phyloP scores from a whole-genome alignment of 139 green algal genomes.

The Desmodesmus armatus region DNA sequence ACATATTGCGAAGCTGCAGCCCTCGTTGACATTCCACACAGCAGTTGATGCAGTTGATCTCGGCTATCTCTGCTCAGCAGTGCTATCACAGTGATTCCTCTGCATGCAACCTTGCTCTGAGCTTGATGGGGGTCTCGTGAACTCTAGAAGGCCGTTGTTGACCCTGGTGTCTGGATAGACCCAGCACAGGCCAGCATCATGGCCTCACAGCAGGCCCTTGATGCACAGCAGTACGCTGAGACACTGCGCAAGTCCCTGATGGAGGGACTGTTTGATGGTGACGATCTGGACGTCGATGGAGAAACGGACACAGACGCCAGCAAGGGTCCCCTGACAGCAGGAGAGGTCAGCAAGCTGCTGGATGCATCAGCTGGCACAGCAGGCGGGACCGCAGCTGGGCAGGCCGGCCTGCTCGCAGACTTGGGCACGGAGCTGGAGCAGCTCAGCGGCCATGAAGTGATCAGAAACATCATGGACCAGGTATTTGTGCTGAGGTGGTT shows the following conservation, averaged over 20 bases:
- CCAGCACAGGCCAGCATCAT: not conserved
- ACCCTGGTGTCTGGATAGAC: not conserved
- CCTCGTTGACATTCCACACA: too few species aligned
- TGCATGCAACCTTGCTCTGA: too few species aligned
- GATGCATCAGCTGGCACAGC: too few species aligned
- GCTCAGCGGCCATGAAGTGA: constrained; percentile 82
- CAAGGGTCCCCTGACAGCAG: not conserved
- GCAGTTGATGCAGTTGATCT: too few species aligned
- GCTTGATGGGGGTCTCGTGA: too few species aligned
- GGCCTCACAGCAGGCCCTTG: constrained; percentile 22
- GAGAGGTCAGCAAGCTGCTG: not conserved
- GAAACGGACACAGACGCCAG: constrained; percentile 18
- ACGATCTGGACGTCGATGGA: constrained; percentile 45
- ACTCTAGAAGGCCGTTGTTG: too few species aligned
- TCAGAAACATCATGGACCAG: constrained; percentile 85
- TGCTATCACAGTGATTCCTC: too few species aligned
- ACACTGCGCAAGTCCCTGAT: constrained; percentile 56
- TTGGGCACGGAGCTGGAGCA: constrained; percentile 82
- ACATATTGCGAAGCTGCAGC: too few species aligned
- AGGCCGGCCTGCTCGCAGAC: constrained; percentile 41
- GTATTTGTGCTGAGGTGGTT: constrained; percentile 73
- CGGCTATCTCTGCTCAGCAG: too few species aligned
- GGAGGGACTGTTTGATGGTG: constrained; percentile 61
- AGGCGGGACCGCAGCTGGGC: too few species aligned
- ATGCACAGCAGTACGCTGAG: constrained; percentile 58